Conservation (phyloP, 192 early-diverging fungal genomes). For the Allomyces macrogynus region DNA sequence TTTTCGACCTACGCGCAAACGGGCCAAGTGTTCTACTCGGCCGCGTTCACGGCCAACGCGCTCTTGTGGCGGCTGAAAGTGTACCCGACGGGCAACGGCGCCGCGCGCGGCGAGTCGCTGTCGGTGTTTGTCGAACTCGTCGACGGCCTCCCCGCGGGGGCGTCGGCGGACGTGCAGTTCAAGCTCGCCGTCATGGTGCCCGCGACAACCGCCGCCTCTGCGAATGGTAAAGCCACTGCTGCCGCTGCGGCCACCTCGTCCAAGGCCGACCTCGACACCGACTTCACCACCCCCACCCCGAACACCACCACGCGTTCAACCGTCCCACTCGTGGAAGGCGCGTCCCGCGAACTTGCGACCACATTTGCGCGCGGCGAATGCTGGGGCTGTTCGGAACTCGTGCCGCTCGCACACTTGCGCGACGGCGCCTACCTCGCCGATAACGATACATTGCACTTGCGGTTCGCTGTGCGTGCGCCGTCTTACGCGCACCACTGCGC, state of each 20-base stretch:
- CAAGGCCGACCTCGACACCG: background rate
- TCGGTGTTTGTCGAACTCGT: constrained; percentile 2
- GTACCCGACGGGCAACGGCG: constrained; percentile 7
- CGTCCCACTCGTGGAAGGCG: background rate
- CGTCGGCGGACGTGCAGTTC: background rate
- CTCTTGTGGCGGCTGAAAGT: constrained; percentile 15
- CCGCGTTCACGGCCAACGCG: constrained; percentile 3
- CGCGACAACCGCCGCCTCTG: background rate
- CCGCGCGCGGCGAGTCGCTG: constrained; percentile 1
- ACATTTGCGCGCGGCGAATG: background rate
- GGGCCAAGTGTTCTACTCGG: constrained; percentile 6
- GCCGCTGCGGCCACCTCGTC: background rate
- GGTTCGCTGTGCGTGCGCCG: background rate
- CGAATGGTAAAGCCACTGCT: background rate
- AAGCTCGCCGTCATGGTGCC: background rate
- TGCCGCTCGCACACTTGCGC: background rate
- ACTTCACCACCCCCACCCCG: background rate
- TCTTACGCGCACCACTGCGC: background rate
- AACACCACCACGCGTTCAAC: too few relatives aligned
- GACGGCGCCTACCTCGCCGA: background rate
- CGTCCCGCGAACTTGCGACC: background rate
- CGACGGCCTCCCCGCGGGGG: background rate
- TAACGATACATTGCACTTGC: background rate
- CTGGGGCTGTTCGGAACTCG: background rate
- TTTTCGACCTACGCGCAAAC: background rate